A percentile compares a stretch with the other conserved stretches of the same genome.
These are phyloP conservation scores for Colletotrichum lindemuthianum DNA, from an alignment of 2,329 filamentous ascomycete genomes.

Conservation along the genomic window DNA sequence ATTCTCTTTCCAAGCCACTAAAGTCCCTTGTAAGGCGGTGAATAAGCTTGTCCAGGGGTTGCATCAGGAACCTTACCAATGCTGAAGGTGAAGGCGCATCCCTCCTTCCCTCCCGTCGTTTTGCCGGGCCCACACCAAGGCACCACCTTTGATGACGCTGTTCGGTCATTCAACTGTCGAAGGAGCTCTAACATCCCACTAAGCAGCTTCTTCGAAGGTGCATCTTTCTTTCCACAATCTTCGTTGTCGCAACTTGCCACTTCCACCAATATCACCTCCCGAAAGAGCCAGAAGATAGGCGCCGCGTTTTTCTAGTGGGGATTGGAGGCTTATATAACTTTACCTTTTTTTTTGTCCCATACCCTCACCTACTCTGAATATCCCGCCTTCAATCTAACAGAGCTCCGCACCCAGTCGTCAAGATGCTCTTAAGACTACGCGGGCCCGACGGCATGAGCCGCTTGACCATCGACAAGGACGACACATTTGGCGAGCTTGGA, in stretches of 20 bases:
- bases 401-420: constrained; percentile 38
- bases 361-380: background rate
- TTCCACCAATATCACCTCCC: background rate
- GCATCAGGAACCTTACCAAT: background rate
- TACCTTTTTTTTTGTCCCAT: constrained; percentile 1
- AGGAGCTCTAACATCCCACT: constrained; percentile 29
- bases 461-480: constrained; percentile 77
- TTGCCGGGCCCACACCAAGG: constrained; percentile 36
- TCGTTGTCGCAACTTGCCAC: constrained; percentile 11
- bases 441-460: constrained; percentile 94
- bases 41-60: constrained; percentile 25
- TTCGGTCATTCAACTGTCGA: constrained; percentile 18
- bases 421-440: constrained; percentile 86
- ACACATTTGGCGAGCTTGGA: constrained; percentile 75
- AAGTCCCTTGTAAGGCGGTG: constrained; percentile 23
- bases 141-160: constrained; percentile 37
- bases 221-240: constrained; percentile 15
- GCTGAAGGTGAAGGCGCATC: constrained; percentile 18
- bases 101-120: constrained; percentile 26
- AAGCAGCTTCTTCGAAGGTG: constrained; percentile 21
- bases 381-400: background rate
- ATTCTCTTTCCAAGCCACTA: constrained; percentile 14
- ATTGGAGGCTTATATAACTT: constrained; percentile 6
- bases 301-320: constrained; percentile 7
- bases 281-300: constrained; percentile 3